phyloP scores from a whole-genome alignment of 441 rosid genomes.

The Arabidopsis hybrid region DNA sequence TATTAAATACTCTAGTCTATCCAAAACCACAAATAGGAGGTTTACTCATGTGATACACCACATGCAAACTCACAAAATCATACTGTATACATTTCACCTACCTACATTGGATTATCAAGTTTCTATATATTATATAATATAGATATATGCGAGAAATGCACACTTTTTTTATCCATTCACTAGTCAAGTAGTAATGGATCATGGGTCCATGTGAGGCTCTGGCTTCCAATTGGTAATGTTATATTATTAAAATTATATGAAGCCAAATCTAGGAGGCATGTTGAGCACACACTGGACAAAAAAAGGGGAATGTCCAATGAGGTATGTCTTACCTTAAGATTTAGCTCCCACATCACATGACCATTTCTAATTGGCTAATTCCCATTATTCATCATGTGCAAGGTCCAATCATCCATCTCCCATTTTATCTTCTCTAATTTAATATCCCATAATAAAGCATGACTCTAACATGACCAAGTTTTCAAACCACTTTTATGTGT shows the following conservation, averaged over 20 bases:
- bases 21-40: conserved; percentile 32
- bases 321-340: conserved; percentile 37
- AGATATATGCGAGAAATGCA: not conserved
- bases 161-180: conserved; percentile 35
- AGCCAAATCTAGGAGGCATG: conserved; percentile 46
- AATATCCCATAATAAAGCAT: conserved; percentile 16
- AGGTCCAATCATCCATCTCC: conserved; percentile 14
- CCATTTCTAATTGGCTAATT: conserved; percentile 36
- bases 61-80: conserved; percentile 40
- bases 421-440: not conserved
- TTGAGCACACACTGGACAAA: conserved; percentile 19
- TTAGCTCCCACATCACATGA: conserved; percentile 48
- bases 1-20: conserved; percentile 7
- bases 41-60: conserved; percentile 36
- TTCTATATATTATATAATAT: conserved; percentile 31
- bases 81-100: conserved; percentile 41
- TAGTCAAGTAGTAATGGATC: conserved; percentile 41
- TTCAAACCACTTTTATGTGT: not conserved
- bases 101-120: conserved; percentile 33
- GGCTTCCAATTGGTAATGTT: conserved; percentile 41
- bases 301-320: conserved; percentile 41
- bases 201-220: conserved; percentile 48
- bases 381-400: conserved; percentile 31
- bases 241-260: conserved; percentile 18
- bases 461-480: conserved; percentile 22